Evolutionary conservation across 169 alveolate genomes (phyloP).

Genomic region (Theileria sp.): DNA sequence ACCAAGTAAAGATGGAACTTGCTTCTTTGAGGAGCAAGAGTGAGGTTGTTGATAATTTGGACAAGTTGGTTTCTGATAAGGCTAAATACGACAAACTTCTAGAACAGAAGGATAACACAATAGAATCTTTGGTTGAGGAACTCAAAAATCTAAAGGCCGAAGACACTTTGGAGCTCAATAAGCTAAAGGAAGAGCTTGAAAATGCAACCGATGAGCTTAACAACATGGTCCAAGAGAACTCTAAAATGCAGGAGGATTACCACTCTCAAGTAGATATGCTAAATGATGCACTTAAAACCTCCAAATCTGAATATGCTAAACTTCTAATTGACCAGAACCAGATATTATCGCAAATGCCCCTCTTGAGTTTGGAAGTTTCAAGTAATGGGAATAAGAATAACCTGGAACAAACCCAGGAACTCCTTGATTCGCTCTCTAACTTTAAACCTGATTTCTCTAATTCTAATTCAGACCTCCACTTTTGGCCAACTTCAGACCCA

Average conservation of each 20-base stretch:
- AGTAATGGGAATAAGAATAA: not conserved
- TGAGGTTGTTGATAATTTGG: slow-evolving; percentile 53
- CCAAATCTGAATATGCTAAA: slow-evolving; percentile 37
- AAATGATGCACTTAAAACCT: slow-evolving; percentile 10
- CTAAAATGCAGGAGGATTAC: slow-evolving; percentile 5
- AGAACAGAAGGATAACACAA: slow-evolving; percentile 49
- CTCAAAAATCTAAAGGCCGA: slow-evolving; percentile 39
- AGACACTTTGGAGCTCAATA: slow-evolving; percentile 25
- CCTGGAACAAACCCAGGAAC: not conserved
- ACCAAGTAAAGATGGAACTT: slow-evolving; percentile 44
- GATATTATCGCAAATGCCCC: slow-evolving; percentile 63
- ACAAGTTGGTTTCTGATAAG: slow-evolving; percentile 50
- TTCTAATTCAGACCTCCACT: not conserved
- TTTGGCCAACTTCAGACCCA: slow-evolving; percentile 1
- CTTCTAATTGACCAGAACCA: slow-evolving; percentile 51
- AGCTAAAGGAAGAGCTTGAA: slow-evolving; percentile 22
- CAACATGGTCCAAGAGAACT: slow-evolving; percentile 9
- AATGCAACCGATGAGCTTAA: slow-evolving; percentile 13
- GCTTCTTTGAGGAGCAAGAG: slow-evolving; percentile 47
- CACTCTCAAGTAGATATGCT: slow-evolving; percentile 29
- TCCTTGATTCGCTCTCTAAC: not conserved
- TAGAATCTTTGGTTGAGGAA: slow-evolving; percentile 58
- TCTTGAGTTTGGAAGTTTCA: slow-evolving; percentile 22
- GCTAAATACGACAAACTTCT: slow-evolving; percentile 29
- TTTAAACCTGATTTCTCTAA: not conserved